These are phyloP conservation scores for Meredithiella fracta DNA, from an alignment of 2,329 filamentous ascomycete genomes.

Conservation along the genomic window DNA sequence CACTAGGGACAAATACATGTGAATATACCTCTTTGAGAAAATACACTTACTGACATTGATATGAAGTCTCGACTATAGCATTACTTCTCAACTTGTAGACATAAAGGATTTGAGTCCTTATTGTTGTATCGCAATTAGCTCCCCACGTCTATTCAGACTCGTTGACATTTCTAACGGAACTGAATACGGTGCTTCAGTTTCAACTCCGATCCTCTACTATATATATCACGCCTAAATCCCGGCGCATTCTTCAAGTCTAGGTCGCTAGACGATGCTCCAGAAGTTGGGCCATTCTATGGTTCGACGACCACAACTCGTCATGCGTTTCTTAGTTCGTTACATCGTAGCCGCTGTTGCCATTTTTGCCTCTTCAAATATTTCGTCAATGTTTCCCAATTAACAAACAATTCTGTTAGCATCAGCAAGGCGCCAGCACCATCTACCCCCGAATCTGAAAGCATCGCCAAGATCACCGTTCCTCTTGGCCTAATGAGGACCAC, in stretches of 20 bases:
- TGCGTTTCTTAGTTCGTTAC: constrained; percentile 8
- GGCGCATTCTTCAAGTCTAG: background rate
- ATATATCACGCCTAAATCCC: background rate
- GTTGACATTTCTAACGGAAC: background rate
- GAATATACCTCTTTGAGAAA: too few relatives aligned
- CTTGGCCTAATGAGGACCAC: constrained; percentile 21
- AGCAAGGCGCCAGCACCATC: background rate
- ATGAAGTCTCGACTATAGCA: too few relatives aligned
- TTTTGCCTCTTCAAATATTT: constrained; percentile 11
- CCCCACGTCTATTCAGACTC: background rate
- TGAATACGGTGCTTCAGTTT: background rate
- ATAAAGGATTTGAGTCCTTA: too few relatives aligned
- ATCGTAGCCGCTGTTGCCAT: constrained; percentile 3
- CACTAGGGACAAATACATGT: too few relatives aligned
- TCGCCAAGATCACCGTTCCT: constrained; percentile 15
- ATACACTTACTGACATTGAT: too few relatives aligned
- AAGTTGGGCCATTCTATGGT: constrained; percentile 7
- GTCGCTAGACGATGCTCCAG: constrained; percentile 3
- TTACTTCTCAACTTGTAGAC: too few relatives aligned
- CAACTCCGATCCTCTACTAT: background rate
- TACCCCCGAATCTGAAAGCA: constrained; percentile 11
- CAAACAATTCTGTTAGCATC: background rate
- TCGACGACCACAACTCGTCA: constrained; percentile 9
- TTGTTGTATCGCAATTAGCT: too few relatives aligned
- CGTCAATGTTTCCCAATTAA: constrained; percentile 1